Conservation (phyloP, 345 rosid species). For the Sapria himalayana region DNA sequence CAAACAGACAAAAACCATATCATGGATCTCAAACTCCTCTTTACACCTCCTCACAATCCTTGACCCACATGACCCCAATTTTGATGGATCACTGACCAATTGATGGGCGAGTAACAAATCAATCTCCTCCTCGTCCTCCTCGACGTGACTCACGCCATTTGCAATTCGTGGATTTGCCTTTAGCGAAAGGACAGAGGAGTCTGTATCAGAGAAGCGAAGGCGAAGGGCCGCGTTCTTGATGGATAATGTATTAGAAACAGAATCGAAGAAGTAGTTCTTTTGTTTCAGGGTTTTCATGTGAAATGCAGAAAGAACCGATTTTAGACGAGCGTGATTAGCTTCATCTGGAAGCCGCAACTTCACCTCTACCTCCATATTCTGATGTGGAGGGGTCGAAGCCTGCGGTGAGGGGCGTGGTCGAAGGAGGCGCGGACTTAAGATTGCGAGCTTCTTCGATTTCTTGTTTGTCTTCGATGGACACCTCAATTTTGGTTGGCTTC, state of each 20-base stretch:
- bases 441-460: conserved; percentile 66
- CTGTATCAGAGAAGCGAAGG: conserved; percentile 31
- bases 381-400: too few species aligned
- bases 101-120: conserved; percentile 18
- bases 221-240: conserved; percentile 40
- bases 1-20: conserved; percentile 36
- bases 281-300: conserved; percentile 43
- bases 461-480: conserved; percentile 61
- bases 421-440: too few species aligned
- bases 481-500: conserved; percentile 66
- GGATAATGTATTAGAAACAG: conserved; percentile 29
- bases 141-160: conserved; percentile 68
- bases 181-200: conserved; percentile 35
- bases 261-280: conserved; percentile 53
- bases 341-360: conserved; percentile 41
- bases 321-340: conserved; percentile 23
- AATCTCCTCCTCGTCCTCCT: conserved; percentile 71
- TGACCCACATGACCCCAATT: conserved; percentile 20
- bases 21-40: conserved; percentile 46
- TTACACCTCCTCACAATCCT: conserved; percentile 43
- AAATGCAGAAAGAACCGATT: conserved; percentile 29
- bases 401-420: too few species aligned
- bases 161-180: conserved; percentile 38
- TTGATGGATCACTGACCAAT: conserved; percentile 27
- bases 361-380: conserved; percentile 70